These are phyloP conservation scores for Candida oleophila DNA, from an alignment of 805 yeast species.

Conservation along the genomic window DNA sequence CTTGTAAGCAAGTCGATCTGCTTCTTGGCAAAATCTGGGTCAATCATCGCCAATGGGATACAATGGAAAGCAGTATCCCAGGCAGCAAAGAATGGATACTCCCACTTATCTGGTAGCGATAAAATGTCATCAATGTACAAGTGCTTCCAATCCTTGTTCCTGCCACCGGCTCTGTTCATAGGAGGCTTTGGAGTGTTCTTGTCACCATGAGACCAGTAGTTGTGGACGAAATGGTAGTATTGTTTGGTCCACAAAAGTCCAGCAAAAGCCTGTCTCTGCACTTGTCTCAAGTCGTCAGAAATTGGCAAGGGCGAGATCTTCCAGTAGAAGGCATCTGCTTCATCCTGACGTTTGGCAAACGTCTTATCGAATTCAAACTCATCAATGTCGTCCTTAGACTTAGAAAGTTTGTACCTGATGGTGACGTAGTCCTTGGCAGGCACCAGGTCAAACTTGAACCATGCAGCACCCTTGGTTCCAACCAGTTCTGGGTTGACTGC, in stretches of 20 bases:
- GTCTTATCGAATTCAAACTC: slow-evolving; percentile 71
- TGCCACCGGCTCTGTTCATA: slow-evolving; percentile 75
- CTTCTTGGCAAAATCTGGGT: slow-evolving; percentile 86
- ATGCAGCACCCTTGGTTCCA: slow-evolving; percentile 87
- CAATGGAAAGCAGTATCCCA: slow-evolving; percentile 98
- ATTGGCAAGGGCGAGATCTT: slow-evolving; percentile 82
- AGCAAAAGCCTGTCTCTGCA: slow-evolving; percentile 92
- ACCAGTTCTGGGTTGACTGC: slow-evolving; percentile 66
- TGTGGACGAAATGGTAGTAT: slow-evolving; percentile 81
- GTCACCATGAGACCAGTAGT: slow-evolving; percentile 87
- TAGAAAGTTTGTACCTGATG: slow-evolving; percentile 70
- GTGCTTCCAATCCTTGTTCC: slow-evolving; percentile 88
- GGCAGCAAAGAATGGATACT: slow-evolving; percentile 92
- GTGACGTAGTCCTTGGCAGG: slow-evolving; percentile 88
- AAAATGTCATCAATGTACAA: slow-evolving; percentile 83
- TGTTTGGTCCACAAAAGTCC: slow-evolving; percentile 94
- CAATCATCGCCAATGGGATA: slow-evolving; percentile 88
- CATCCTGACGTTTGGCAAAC: slow-evolving; percentile 71
- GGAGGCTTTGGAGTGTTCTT: slow-evolving; percentile 74
- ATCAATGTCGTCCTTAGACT: slow-evolving; percentile 48
- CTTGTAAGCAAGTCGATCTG: slow-evolving; percentile 83
- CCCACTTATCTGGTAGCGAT: slow-evolving; percentile 94
- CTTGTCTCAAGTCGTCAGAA: slow-evolving; percentile 71
- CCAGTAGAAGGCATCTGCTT: slow-evolving; percentile 93
- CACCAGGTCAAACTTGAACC: slow-evolving; percentile 76